Evolutionary conservation across 169 alveolate genomes (phyloP), one percentile per base, ranked within the genome.

Genomic region (Plasmodium ovale): DNA sequence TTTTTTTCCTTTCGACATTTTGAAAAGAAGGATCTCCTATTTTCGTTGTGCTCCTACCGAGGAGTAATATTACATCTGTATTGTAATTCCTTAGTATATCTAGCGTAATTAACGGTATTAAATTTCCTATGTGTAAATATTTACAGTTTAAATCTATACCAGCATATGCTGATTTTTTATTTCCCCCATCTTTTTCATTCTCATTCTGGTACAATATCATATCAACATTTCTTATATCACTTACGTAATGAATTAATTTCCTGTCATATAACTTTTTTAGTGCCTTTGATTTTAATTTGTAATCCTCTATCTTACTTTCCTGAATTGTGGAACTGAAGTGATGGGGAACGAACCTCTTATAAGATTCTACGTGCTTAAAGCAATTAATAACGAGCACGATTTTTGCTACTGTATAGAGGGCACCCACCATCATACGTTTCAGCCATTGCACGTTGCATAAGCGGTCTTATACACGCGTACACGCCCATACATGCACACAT

Each of bases 11-110:
- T 33, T 87, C 91, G 0, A 71, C 58, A n/a, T 59, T 31, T 60
- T 91, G 92, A 62, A 87, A 93, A n/a, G 97, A 94, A 0, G 97
- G 97, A 53, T 94, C 97, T 19, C 97, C 97, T 21, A 94, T 92
- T 25, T 67, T 27, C 0, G 97, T 90, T 2, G 97, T 95, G 9
- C 96, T 95, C 3, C 94, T 95, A 0, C 97, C 97, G 6, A 95
- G 87, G 12, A 95, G 72, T 4, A 95, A 53, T 10, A 94, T 94
- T 0, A 95, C 94, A 21, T 93, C 92, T 56, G 93, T 73, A 3
- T 73, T 72, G 42, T 84, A 62, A 25, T 85, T 79, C 31, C 92
- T 31, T 79, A 95, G 90, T 19, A 92, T 74, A 23, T 96, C 90
- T 82, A 95, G 90, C 10, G 91, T 62, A 68, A 93, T 58, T 37